Evolutionary conservation across 2,329 filamentous ascomycete genomes (phyloP).

Genomic region (Aureobasidium mangrovei): DNA sequence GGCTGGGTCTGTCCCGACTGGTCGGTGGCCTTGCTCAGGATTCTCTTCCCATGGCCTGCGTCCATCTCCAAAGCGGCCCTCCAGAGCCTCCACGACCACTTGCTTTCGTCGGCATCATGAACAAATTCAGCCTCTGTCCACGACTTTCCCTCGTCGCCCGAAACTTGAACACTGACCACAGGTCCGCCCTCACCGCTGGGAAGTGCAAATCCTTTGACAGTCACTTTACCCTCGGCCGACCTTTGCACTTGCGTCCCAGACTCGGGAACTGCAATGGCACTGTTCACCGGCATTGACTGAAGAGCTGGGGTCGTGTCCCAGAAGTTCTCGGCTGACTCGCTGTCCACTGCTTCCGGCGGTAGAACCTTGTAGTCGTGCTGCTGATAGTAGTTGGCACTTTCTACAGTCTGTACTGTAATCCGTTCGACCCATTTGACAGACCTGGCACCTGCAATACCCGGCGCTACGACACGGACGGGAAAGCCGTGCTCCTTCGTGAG

Average conservation of each 20-base stretch:
- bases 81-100: conserved; percentile 60
- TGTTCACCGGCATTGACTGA: conserved; percentile 60
- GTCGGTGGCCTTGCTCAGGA: conserved; percentile 59
- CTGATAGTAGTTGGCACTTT: conserved; percentile 58
- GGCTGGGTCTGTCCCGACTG: conserved; percentile 60
- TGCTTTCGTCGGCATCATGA: conserved; percentile 41
- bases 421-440: conserved; percentile 62
- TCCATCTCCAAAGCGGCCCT: conserved; percentile 32
- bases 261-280: conserved; percentile 47
- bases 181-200: conserved; percentile 57
- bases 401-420: conserved; percentile 56
- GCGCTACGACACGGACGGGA: conserved; percentile 36
- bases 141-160: conserved; percentile 52
- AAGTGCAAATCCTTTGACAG: conserved; percentile 56
- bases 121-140: conserved; percentile 56
- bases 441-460: conserved; percentile 57
- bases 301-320: conserved; percentile 48
- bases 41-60: conserved; percentile 41
- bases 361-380: conserved; percentile 59
- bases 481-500: conserved; percentile 59
- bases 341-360: conserved; percentile 48
- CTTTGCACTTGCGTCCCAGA: conserved; percentile 19
- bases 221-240: conserved; percentile 19
- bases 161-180: conserved; percentile 60
- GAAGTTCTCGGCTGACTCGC: conserved; percentile 51